These are phyloP conservation scores for Blastobotrys elegans DNA, from an alignment of 1,139 yeast genomes.

Conservation along the genomic window DNA sequence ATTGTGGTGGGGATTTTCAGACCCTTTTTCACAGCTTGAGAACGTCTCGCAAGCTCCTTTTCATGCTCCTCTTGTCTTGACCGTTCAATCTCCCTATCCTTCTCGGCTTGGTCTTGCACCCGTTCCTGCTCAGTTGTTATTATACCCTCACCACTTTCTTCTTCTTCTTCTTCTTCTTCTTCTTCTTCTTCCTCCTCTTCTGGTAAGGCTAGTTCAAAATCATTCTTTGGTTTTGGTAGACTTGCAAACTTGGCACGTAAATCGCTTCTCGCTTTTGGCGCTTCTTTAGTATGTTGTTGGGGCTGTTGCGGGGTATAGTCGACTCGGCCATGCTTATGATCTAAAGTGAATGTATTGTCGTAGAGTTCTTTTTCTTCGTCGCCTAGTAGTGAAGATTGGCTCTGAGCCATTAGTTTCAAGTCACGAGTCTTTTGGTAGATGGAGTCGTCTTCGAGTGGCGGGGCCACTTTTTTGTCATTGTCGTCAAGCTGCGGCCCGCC, in stretches of 20 bases:
- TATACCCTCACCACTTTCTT: no score
- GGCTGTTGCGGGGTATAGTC: not conserved
- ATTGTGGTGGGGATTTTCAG: slow-evolving; percentile 44
- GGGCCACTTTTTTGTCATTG: slow-evolving; percentile 2
- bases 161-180: slow-evolving; percentile 11
- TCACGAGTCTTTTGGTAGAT: slow-evolving; percentile 30
- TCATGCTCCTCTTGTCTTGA: slow-evolving; percentile 21
- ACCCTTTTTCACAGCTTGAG: slow-evolving; percentile 47
- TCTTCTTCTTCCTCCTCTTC: slow-evolving; percentile 27
- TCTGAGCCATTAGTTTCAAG: slow-evolving; percentile 25
- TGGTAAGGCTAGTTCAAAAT: slow-evolving; percentile 47
- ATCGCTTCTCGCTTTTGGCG: not conserved
- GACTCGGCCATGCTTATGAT: not conserved
- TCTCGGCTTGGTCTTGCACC: slow-evolving; percentile 38
- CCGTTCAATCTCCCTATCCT: slow-evolving; percentile 27
- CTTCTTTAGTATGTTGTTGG: not conserved
- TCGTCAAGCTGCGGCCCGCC: not conserved
- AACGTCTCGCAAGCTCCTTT: slow-evolving; percentile 36
- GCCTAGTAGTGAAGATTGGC: slow-evolving; percentile 31
- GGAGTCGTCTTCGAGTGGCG: slow-evolving; percentile 21
- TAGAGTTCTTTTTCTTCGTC: slow-evolving; percentile 17
- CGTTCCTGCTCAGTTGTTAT: slow-evolving; percentile 15
- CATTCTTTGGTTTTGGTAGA: slow-evolving; percentile 55
- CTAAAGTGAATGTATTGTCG: not conserved
- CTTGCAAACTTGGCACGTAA: slow-evolving; percentile 12